These are phyloP conservation scores for Sugiyamaella neomexicana DNA, from an alignment of 1,139 yeast genomes.

Conservation along the genomic window DNA sequence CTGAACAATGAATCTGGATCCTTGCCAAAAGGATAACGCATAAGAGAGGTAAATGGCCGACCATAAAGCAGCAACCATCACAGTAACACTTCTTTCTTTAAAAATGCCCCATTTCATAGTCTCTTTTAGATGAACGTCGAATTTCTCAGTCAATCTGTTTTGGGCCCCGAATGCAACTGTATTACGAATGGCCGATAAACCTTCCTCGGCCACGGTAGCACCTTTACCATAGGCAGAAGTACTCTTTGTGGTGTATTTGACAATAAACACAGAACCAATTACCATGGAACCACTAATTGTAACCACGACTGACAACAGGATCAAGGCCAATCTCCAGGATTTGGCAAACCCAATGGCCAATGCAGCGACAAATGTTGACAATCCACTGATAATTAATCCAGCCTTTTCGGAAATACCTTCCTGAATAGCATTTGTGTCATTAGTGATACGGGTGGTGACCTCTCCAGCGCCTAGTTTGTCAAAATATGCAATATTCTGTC, in stretches of 20 bases:
- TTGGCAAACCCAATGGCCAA: slow-evolving; percentile 44
- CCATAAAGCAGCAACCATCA: slow-evolving; percentile 44
- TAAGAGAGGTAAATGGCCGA: slow-evolving; percentile 40
- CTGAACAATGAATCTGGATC: slow-evolving; percentile 42
- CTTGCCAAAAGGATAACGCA: slow-evolving; percentile 49
- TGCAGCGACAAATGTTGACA: slow-evolving; percentile 45
- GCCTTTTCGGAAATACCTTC: slow-evolving; percentile 49
- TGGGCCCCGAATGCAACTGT: slow-evolving; percentile 49
- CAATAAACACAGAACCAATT: slow-evolving; percentile 36
- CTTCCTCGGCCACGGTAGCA: slow-evolving; percentile 47
- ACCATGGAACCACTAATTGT: slow-evolving; percentile 37
- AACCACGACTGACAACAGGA: slow-evolving; percentile 42
- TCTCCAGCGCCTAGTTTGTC: slow-evolving; percentile 49
- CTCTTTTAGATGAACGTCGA: slow-evolving; percentile 37
- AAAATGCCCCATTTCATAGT: slow-evolving; percentile 36
- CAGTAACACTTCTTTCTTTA: slow-evolving; percentile 39
- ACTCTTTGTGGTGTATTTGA: slow-evolving; percentile 38
- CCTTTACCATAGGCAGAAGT: slow-evolving; percentile 42
- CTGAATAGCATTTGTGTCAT: slow-evolving; percentile 46
- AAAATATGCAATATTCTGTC: slow-evolving; percentile 49
- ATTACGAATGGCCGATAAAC: slow-evolving; percentile 44
- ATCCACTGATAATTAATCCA: slow-evolving; percentile 43
- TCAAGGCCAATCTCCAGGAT: slow-evolving; percentile 44
- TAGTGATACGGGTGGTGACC: slow-evolving; percentile 47
- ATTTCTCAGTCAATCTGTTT: slow-evolving; percentile 40